Evolutionary conservation across 495 filamentous ascomycete genomes (phyloP), one percentile per base, ranked within the genome.

Genomic region (Xylaria castorea): DNA sequence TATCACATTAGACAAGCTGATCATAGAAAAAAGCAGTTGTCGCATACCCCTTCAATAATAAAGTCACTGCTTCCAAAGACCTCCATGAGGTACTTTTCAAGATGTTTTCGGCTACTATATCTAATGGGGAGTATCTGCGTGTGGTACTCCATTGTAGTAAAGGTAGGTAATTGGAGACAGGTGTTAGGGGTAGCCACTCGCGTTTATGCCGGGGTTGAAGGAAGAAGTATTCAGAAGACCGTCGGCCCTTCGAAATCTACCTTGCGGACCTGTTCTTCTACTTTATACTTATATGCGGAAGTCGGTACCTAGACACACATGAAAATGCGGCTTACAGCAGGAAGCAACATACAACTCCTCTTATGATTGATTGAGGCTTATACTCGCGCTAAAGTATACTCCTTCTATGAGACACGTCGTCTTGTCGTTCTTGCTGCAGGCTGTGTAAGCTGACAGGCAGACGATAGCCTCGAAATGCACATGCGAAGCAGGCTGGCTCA

Each of bases 381-480:
- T 14, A 42, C 60, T 42, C n/a, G 20, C 34, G 16, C 5, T 18
- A 14, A 61, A 61, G 20, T 18, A 36, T 1, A n/a, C 34, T 38
- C 32, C 32, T 20, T 61, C 57, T 32, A 61, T 36, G 18, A 34
- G 57, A 61, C 20, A 9, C 18, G 20, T 38, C 14, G 2, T 61
- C 5, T 32, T 3, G n/a, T 7, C 20, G 30, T 63, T 25, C n/a
- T 27, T 42, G 20, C 18, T 63, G 36, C 60, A 63, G 60, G 60
- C 60, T 63, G 30, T 42, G n/a, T 22, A 22, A 22, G 5, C 60
- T 42, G 36, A 63, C 36, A 63, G 36, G 60, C 36, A 42, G n/a
- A 63, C n/a, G 60, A 63, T 63, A 63, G n/a, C 60, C 60, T 44
- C 60, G 16, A 42, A 63, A 40, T 42, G 36, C 36, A 63, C 7